These are phyloP conservation scores for Pleurotus giganteus DNA, from an alignment of 768 basidiomycete species.

Conservation along the genomic window DNA sequence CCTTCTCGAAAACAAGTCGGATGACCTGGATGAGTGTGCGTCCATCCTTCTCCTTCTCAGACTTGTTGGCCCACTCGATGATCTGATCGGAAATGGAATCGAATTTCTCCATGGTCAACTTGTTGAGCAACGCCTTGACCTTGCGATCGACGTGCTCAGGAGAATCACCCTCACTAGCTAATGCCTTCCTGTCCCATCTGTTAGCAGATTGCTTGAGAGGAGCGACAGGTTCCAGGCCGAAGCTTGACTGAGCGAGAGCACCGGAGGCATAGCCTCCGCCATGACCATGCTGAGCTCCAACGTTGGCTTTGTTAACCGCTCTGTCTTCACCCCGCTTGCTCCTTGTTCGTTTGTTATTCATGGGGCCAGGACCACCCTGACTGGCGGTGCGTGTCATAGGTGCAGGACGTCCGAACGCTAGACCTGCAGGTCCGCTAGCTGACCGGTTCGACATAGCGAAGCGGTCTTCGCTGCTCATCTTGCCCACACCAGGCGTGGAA, in stretches of 20 bases:
- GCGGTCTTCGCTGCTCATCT: slow-evolving; percentile 71
- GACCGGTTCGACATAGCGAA: slow-evolving; percentile 50
- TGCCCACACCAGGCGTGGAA: slow-evolving; percentile 44
- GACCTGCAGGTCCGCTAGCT: slow-evolving; percentile 45
- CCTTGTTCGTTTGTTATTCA: slow-evolving; percentile 55
- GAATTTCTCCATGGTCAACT: slow-evolving; percentile 95
- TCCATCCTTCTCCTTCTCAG: slow-evolving; percentile 88
- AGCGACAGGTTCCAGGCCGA: slow-evolving; percentile 61
- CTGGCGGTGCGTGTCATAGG: slow-evolving; percentile 70
- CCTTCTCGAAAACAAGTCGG: slow-evolving; percentile 94
- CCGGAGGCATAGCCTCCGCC: slow-evolving; percentile 31
- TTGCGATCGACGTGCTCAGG: slow-evolving; percentile 90
- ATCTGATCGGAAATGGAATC: slow-evolving; percentile 95
- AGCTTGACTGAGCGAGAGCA: slow-evolving; percentile 22
- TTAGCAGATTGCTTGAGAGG: slow-evolving; percentile 81
- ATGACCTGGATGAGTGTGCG: slow-evolving; percentile 95
- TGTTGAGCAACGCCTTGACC: slow-evolving; percentile 90
- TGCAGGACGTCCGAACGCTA: slow-evolving; percentile 54
- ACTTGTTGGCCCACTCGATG: slow-evolving; percentile 92
- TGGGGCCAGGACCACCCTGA: slow-evolving; percentile 54
- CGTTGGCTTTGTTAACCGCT: slow-evolving; percentile 40
- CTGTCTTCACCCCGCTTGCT: slow-evolving; percentile 86
- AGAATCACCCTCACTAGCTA: slow-evolving; percentile 56
- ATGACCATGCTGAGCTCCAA: slow-evolving; percentile 35
- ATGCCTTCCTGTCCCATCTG: slow-evolving; percentile 71